These are phyloP conservation scores for Nothophoma quercina DNA, from an alignment of 2,329 filamentous ascomycete genomes.

Conservation along the genomic window DNA sequence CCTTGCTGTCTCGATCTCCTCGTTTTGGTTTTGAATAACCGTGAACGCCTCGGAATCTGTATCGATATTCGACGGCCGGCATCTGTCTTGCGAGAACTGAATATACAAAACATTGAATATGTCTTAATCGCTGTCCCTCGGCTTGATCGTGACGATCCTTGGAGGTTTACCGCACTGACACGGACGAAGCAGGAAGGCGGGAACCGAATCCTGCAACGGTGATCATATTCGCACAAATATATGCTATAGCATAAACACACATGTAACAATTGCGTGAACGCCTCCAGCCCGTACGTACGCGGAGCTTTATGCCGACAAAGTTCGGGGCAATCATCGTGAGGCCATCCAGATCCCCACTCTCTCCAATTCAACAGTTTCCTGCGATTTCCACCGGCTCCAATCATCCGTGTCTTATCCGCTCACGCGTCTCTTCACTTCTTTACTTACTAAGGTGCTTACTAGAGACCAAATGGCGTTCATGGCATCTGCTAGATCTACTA, in stretches of 20 bases:
- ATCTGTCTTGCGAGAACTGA: conserved; percentile 16
- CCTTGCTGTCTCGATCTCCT: conserved; percentile 6
- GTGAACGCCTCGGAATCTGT: conserved; percentile 9
- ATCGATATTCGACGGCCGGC: conserved; percentile 21
- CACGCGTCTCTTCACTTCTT: conserved; percentile 2
- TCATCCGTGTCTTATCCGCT: conserved; percentile 5
- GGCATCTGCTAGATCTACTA: conserved; percentile 14
- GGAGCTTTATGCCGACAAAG: neutral
- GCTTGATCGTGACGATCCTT: conserved; percentile 11
- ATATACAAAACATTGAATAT: conserved; percentile 36
- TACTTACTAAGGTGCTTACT: neutral
- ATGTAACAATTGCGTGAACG: conserved; percentile 3
- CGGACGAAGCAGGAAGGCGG: neutral
- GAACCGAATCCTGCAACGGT: neutral
- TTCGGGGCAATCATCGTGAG: conserved; percentile 2
- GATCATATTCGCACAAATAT: conserved; percentile 7
- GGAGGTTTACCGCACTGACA: conserved; percentile 3
- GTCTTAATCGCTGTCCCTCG: conserved; percentile 18
- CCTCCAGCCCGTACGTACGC: neutral
- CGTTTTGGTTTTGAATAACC: conserved; percentile 12
- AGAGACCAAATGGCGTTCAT: conserved; percentile 1
- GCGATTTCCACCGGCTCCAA: conserved; percentile 4
- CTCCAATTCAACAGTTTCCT: conserved; percentile 15
- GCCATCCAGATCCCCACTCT: conserved; percentile 13
- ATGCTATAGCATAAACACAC: neutral